Percentiles rank a stretch among this genome's conserved stretches.
phyloP scores from a whole-genome alignment of 257 asterid genomes.

The Leonotis leonurus region DNA sequence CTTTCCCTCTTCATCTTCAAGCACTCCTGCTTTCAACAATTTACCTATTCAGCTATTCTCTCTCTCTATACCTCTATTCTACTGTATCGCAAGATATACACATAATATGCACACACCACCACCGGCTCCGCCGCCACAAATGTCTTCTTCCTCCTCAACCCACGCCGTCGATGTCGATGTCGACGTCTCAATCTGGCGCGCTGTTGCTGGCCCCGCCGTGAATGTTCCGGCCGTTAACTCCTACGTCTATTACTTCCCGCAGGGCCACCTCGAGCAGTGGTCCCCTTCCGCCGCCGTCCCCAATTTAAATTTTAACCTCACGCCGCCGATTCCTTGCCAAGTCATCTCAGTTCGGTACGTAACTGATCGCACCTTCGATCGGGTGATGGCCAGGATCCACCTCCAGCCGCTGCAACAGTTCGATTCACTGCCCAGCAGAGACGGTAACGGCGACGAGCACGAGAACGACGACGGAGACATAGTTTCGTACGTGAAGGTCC shows the following conservation, averaged over 20 bases:
- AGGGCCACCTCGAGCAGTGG: conserved; percentile 52
- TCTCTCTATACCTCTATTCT: too few species aligned
- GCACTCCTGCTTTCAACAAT: too few species aligned
- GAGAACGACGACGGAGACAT: not conserved
- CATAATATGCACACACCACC: too few species aligned
- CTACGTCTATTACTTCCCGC: conserved; percentile 54
- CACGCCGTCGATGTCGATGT: conserved; percentile 24
- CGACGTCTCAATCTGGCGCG: conserved; percentile 36
- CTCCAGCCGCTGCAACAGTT: conserved; percentile 27
- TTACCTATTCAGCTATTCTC: too few species aligned
- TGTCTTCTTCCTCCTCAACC: conserved; percentile 7
- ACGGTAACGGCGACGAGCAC: not conserved
- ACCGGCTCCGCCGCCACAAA: not conserved
- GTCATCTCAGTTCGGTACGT: conserved; percentile 35
- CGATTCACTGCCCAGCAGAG: not conserved
- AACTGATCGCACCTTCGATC: conserved; percentile 30
- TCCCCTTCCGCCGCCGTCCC: not conserved
- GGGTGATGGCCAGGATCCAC: conserved; percentile 22
- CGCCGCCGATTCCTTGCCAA: conserved; percentile 32
- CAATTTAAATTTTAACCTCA: not conserved
- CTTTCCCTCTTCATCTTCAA: too few species aligned
- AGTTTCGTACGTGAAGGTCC: conserved; percentile 35
- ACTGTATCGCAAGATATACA: too few species aligned
- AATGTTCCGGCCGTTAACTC: conserved; percentile 31
- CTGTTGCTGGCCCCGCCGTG: conserved; percentile 39